phyloP scores from a whole-genome alignment of 1,284 basidiomycete genomes.

The Puccinia brachypodii region DNA sequence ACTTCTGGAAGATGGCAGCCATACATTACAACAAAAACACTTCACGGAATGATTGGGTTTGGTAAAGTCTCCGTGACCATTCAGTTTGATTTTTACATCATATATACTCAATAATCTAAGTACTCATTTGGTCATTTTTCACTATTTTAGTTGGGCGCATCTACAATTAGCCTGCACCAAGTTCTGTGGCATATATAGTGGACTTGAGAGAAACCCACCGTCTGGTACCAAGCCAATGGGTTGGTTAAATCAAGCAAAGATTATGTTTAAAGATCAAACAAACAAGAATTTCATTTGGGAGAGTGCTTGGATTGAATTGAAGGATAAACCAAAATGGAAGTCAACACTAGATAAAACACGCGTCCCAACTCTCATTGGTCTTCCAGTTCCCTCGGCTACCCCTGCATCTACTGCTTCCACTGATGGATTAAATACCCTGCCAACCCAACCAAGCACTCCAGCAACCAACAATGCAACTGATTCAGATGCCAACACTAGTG shows the following conservation, averaged over 20 bases:
- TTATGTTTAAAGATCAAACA: background rate
- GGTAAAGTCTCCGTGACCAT: too few species aligned
- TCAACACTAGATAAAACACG: background rate
- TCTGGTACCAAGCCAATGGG: background rate
- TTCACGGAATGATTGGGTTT: background rate
- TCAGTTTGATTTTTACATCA: background rate
- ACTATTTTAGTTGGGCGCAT: background rate
- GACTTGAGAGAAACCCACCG: background rate
- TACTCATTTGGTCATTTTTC: background rate
- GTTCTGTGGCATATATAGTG: background rate
- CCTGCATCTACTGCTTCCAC: background rate
- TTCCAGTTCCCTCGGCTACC: background rate
- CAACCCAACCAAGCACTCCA: background rate
- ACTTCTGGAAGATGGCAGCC: background rate
- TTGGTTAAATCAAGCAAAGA: background rate
- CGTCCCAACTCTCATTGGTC: background rate
- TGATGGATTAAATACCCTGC: too few species aligned
- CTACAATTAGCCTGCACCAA: background rate
- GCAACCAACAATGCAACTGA: background rate
- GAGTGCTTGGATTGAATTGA: background rate
- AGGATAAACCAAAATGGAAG: conserved; percentile 11
- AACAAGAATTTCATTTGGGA: background rate
- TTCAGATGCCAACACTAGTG: background rate
- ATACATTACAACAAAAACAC: background rate
- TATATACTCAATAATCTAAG: background rate